A percentile compares a stretch with the other conserved stretches of the same genome.
These are phyloP conservation scores for Apiotrichum sp. DNA, from an alignment of 1,284 basidiomycete species.

Conservation along the genomic window DNA sequence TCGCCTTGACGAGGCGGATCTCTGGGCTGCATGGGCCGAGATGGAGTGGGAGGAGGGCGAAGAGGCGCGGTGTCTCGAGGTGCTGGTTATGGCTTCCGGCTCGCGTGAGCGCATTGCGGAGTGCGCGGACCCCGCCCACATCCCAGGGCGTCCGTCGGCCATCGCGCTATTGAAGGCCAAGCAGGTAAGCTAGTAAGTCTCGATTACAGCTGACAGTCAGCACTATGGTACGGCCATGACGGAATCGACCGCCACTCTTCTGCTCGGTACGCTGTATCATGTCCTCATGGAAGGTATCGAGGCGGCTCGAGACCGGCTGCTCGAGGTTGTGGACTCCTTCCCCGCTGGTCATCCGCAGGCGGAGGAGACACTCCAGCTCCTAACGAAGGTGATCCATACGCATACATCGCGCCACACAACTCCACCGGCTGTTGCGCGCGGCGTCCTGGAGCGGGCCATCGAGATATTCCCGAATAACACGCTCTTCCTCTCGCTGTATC, in stretches of 20 bases:
- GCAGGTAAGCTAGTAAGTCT: conserved; percentile 23
- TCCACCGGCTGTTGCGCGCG: conserved; percentile 36
- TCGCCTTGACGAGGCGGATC: conserved; percentile 29
- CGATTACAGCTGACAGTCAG: conserved; percentile 3
- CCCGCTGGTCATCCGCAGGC: conserved; percentile 25
- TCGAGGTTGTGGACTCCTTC: conserved; percentile 10
- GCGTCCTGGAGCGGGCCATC: conserved; percentile 44
- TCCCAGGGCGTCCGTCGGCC: conserved; percentile 9
- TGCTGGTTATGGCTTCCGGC: conserved; percentile 23
- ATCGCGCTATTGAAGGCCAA: conserved; percentile 32
- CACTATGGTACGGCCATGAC: conserved; percentile 14
- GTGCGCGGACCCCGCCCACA: conserved; percentile 1
- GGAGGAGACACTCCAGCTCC: conserved; percentile 43
- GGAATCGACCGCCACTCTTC: conserved; percentile 15
- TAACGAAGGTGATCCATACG: conserved; percentile 40
- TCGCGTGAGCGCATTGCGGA: conserved; percentile 1
- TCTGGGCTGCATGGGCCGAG: conserved; percentile 87
- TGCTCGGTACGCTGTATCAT: conserved; percentile 29
- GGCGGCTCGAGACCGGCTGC: conserved; percentile 12
- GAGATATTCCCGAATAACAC: conserved; percentile 47
- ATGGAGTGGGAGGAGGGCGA: conserved; percentile 57
- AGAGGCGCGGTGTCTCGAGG: conserved; percentile 22
- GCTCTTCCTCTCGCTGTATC: conserved; percentile 46
- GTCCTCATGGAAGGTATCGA: conserved; percentile 27
- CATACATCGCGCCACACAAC: conserved; percentile 30